These are phyloP conservation scores for Takashimella tepidaria DNA, from an alignment of 1,284 basidiomycete genomes.

Conservation along the genomic window DNA sequence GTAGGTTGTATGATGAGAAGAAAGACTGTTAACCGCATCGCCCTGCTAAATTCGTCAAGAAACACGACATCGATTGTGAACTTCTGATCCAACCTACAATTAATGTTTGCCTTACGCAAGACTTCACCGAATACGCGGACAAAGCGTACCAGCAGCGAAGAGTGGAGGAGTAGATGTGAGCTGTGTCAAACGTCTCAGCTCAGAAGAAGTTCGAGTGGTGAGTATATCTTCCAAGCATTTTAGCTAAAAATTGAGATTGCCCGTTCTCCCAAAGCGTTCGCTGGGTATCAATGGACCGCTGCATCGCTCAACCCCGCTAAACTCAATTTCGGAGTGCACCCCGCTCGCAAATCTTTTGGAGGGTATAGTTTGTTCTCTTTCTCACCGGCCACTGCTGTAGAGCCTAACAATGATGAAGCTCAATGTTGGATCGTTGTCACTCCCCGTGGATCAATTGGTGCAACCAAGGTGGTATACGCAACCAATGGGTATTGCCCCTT, in stretches of 20 bases:
- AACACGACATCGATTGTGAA: slow-evolving; percentile 34
- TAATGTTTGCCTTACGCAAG: slow-evolving; percentile 31
- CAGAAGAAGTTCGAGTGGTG: slow-evolving; percentile 5
- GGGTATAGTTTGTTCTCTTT: slow-evolving; percentile 25
- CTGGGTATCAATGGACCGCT: slow-evolving; percentile 29
- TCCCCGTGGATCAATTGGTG: slow-evolving; percentile 22
- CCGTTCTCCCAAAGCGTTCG: slow-evolving; percentile 6
- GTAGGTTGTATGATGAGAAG: background rate
- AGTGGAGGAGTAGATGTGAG: slow-evolving; percentile 13
- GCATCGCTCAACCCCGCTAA: slow-evolving; percentile 39
- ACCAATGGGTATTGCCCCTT: slow-evolving; percentile 32
- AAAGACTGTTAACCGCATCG: background rate
- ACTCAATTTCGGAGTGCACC: slow-evolving; percentile 28
- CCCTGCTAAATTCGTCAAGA: slow-evolving; percentile 23
- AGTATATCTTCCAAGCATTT: too few species aligned
- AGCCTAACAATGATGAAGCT: background rate
- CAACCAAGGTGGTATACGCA: slow-evolving; percentile 26
- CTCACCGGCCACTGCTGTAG: slow-evolving; percentile 1
- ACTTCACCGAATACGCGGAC: slow-evolving; percentile 25
- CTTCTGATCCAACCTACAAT: slow-evolving; percentile 30
- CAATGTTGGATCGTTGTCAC: slow-evolving; percentile 24
- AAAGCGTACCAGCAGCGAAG: slow-evolving; percentile 17
- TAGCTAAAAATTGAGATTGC: slow-evolving; percentile 5
- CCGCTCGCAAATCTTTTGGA: slow-evolving; percentile 11
- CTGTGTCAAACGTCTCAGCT: slow-evolving; percentile 9